A percentile compares a stretch with the other conserved stretches of the same genome.
These are phyloP conservation scores for Vigna reflexopilosa DNA, from an alignment of 306 rosid species.

Conservation along the genomic window DNA sequence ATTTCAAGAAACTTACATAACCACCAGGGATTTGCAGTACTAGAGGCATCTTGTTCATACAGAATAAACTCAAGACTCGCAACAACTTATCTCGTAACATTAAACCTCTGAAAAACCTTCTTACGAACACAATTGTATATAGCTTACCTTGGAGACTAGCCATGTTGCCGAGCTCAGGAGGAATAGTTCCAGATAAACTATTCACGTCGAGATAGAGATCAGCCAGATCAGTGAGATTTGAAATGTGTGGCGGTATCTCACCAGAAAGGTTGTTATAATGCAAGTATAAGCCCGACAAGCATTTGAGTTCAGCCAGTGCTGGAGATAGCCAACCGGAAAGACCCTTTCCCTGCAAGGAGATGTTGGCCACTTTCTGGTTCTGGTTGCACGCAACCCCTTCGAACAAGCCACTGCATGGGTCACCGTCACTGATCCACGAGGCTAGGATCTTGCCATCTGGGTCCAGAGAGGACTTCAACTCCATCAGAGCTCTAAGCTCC, in stretches of 20 bases:
- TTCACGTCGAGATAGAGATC: slow-evolving; percentile 93
- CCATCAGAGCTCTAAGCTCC: slow-evolving; percentile 80
- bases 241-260: slow-evolving; percentile 77
- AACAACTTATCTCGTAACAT: not conserved
- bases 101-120: slow-evolving; percentile 1
- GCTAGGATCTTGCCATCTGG: slow-evolving; percentile 68
- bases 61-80: not conserved
- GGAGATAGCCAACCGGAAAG: slow-evolving; percentile 85
- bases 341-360: slow-evolving; percentile 87
- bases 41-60: not conserved
- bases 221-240: slow-evolving; percentile 68
- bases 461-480: slow-evolving; percentile 79
- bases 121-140: slow-evolving; percentile 13
- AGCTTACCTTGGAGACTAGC: slow-evolving; percentile 74
- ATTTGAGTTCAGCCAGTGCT: slow-evolving; percentile 72
- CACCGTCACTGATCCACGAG: slow-evolving; percentile 81
- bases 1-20: not conserved
- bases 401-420: slow-evolving; percentile 80
- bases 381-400: slow-evolving; percentile 85
- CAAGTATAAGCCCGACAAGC: slow-evolving; percentile 82
- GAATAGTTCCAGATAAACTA: slow-evolving; percentile 74
- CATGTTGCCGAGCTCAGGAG: slow-evolving; percentile 69
- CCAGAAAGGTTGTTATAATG: slow-evolving; percentile 88
- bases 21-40: not conserved
- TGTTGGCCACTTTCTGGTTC: slow-evolving; percentile 73